Conservation (phyloP, 164 flowering plant species). For the Berberis vulgaris region DNA sequence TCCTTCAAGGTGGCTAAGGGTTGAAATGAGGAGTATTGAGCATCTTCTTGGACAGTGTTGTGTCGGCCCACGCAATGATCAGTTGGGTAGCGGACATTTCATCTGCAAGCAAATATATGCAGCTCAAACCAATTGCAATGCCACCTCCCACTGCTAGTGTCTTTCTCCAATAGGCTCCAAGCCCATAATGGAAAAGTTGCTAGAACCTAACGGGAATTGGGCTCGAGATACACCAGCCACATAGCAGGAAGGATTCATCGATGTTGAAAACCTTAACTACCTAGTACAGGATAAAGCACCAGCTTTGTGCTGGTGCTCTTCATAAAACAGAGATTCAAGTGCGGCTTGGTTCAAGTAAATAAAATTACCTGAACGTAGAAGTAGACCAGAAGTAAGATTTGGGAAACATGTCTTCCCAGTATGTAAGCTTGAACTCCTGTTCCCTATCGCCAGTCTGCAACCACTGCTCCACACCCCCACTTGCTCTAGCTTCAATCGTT, state of each 20-base stretch:
- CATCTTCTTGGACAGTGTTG: slow-evolving; percentile 21
- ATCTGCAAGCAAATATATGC: slow-evolving; percentile 58
- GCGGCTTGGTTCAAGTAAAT: too few species aligned
- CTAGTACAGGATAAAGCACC: too few species aligned
- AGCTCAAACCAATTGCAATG: slow-evolving; percentile 64
- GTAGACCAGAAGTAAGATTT: slow-evolving; percentile 61
- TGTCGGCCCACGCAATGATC: slow-evolving; percentile 62
- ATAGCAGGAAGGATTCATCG: too few species aligned
- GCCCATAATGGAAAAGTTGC: too few species aligned
- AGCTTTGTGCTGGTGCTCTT: too few species aligned
- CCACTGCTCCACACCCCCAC: slow-evolving; percentile 55
- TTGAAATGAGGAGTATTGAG: slow-evolving; percentile 34
- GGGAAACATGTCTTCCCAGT: slow-evolving; percentile 61
- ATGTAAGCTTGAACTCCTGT: slow-evolving; percentile 41
- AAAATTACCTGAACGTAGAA: slow-evolving; percentile 49
- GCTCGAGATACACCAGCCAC: too few species aligned
- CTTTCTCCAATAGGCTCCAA: too few species aligned
- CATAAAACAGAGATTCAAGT: too few species aligned
- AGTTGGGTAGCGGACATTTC: slow-evolving; percentile 42
- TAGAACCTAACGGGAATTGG: too few species aligned
- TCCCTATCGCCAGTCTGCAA: slow-evolving; percentile 33
- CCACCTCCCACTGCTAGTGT: slow-evolving; percentile 26
- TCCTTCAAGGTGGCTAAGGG: slow-evolving; percentile 28
- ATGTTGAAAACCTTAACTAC: too few species aligned
- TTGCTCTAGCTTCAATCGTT: slow-evolving; percentile 44